Percentiles rank a stretch among this genome's conserved stretches.
Conservation (phyloP, 1,139 yeast genomes). For the Geotrichum europaeum region DNA sequence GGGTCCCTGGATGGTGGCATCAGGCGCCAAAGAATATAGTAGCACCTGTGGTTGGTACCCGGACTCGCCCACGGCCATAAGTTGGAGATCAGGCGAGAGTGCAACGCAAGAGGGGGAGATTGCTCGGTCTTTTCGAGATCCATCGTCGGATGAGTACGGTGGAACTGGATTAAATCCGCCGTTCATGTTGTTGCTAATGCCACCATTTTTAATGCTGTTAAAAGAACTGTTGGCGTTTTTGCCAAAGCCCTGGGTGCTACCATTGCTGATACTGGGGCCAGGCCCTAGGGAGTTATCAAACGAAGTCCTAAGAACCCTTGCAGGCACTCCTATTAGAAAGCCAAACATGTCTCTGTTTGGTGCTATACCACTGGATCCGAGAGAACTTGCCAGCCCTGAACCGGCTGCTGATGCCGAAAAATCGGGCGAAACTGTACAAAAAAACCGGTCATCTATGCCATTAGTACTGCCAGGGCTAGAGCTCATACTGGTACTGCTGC, state of each 20-base stretch:
- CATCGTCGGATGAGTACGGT: neutral
- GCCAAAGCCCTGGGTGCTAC: neutral
- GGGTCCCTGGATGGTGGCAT: slow-evolving; percentile 40
- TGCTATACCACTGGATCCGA: slow-evolving; percentile 7
- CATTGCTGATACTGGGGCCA: neutral
- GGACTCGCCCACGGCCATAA: slow-evolving; percentile 60
- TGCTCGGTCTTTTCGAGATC: slow-evolving; percentile 37
- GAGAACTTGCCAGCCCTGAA: neutral
- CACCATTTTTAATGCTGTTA: neutral
- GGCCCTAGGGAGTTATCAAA: neutral
- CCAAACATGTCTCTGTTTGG: slow-evolving; percentile 13
- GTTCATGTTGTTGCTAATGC: neutral
- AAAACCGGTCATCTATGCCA: slow-evolving; percentile 5
- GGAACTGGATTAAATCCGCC: neutral
- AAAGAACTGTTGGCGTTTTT: neutral
- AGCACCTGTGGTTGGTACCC: slow-evolving; percentile 63
- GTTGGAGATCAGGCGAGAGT: slow-evolving; percentile 46
- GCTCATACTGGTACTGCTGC: neutral
- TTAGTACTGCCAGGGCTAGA: neutral
- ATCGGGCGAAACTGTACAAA: slow-evolving; percentile 16
- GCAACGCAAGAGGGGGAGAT: slow-evolving; percentile 52
- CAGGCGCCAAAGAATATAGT: slow-evolving; percentile 50
- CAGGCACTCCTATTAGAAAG: neutral
- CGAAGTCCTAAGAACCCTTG: neutral
- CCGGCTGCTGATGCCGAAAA: neutral